Conservation (phyloP, 306 rosid species). For the Trifolium subterraneum region DNA sequence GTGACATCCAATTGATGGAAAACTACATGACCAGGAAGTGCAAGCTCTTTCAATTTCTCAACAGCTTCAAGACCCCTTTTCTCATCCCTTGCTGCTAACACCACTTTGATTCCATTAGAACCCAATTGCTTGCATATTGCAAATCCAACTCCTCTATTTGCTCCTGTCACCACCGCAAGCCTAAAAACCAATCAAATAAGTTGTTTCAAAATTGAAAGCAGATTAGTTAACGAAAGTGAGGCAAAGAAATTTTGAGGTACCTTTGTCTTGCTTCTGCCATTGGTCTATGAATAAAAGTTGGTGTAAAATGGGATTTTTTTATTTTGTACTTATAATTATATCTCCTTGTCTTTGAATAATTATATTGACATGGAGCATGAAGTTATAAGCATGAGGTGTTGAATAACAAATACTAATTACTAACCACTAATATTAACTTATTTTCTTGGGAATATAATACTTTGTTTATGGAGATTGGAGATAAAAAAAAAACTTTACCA, state of each 20-base stretch:
- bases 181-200: background rate
- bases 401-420: no score
- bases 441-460: no score
- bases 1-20: constrained; percentile 16
- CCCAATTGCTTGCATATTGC: constrained; percentile 30
- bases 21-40: background rate
- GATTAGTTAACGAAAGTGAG: background rate
- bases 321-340: no score
- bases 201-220: background rate
- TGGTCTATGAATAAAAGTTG: no score
- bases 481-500: no score
- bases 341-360: no score
- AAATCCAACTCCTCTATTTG: constrained; percentile 37
- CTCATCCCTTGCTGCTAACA: constrained; percentile 38
- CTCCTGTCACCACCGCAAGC: constrained; percentile 38
- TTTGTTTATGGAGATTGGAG: no score
- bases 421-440: no score
- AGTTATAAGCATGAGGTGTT: no score
- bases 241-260: background rate
- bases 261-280: background rate
- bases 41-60: background rate
- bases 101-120: constrained; percentile 31
- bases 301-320: no score
- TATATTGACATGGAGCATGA: no score
- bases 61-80: constrained; percentile 38